Conservation (phyloP, 2,329 filamentous ascomycete species). For the Zopfia rhizophila region DNA sequence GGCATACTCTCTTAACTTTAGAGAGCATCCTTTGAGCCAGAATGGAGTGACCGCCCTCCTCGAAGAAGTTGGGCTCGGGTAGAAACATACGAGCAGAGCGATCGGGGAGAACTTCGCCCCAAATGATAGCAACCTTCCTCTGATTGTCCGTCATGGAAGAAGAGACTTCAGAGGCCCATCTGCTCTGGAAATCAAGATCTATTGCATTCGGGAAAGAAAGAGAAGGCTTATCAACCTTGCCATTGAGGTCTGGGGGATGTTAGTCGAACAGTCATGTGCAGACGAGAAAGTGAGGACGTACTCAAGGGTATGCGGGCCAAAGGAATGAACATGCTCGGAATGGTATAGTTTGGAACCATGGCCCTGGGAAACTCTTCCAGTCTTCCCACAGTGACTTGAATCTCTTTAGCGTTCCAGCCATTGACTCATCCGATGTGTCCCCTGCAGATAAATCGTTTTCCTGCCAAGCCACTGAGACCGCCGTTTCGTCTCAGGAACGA, state of each 20-base stretch:
- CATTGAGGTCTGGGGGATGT: too few species aligned
- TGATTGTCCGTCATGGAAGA: constrained; percentile 68
- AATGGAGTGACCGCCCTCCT: constrained; percentile 82
- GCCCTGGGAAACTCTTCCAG: constrained; percentile 74
- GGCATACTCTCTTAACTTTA: constrained; percentile 70
- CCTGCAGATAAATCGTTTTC: constrained; percentile 50
- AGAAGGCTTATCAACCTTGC: constrained; percentile 82
- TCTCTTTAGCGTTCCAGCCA: constrained; percentile 67
- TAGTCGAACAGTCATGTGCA: too few species aligned
- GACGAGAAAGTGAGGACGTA: too few species aligned
- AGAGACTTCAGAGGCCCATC: constrained; percentile 56
- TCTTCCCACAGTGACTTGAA: constrained; percentile 70
- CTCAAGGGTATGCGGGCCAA: constrained; percentile 78
- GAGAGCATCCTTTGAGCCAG: constrained; percentile 84
- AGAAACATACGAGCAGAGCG: constrained; percentile 74
- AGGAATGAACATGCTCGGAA: constrained; percentile 78
- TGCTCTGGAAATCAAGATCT: constrained; percentile 68
- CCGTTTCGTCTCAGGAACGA: constrained; percentile 81
- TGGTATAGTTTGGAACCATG: constrained; percentile 77
- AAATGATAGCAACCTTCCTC: constrained; percentile 74
- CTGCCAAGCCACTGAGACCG: constrained; percentile 76
- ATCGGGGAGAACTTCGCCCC: constrained; percentile 74
- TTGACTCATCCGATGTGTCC: constrained; percentile 57
- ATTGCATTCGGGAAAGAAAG: constrained; percentile 83
- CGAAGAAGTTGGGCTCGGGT: constrained; percentile 75